phyloP scores from a whole-genome alignment of 2,329 filamentous ascomycete species.

The Clonostachys byssicola region DNA sequence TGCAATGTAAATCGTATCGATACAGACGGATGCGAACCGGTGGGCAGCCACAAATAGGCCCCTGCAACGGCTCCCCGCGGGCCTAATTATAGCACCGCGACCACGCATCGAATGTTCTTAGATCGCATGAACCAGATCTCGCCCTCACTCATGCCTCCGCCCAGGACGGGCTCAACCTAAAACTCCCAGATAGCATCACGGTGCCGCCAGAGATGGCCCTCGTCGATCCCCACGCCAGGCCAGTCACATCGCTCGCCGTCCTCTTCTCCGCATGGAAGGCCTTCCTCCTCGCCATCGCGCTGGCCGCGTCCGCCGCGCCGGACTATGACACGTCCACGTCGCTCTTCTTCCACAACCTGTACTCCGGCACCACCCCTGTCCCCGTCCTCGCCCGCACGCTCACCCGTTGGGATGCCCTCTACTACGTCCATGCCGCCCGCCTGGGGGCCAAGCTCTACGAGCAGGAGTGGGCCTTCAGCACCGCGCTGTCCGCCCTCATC shows the following conservation, averaged over 20 bases:
- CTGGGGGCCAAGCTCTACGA: slow-evolving; percentile 64
- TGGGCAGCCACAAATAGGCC: too few relatives aligned
- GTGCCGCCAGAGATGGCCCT: slow-evolving; percentile 6
- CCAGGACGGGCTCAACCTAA: background rate
- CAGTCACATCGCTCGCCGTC: slow-evolving; percentile 14
- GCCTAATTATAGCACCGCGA: too few relatives aligned
- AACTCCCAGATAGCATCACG: background rate
- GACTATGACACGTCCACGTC: slow-evolving; percentile 78
- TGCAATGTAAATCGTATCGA: too few relatives aligned
- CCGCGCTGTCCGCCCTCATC: slow-evolving; percentile 37
- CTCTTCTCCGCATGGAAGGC: slow-evolving; percentile 64
- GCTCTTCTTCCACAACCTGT: slow-evolving; percentile 29
- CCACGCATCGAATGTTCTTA: too few relatives aligned
- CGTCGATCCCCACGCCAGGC: slow-evolving; percentile 7
- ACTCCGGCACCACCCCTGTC: slow-evolving; percentile 29
- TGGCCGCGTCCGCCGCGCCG: slow-evolving; percentile 44
- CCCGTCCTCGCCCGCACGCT: slow-evolving; percentile 43
- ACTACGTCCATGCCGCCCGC: slow-evolving; percentile 61
- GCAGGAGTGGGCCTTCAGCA: slow-evolving; percentile 82
- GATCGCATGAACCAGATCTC: background rate
- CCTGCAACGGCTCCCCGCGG: too few relatives aligned
- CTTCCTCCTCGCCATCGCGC: slow-evolving; percentile 58
- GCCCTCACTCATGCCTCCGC: background rate
- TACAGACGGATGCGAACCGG: too few relatives aligned
- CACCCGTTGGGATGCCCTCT: slow-evolving; percentile 78